Base-by-base conservation (phyloP, 139 green algal genomes). In the Chlorella sp. region DNA sequence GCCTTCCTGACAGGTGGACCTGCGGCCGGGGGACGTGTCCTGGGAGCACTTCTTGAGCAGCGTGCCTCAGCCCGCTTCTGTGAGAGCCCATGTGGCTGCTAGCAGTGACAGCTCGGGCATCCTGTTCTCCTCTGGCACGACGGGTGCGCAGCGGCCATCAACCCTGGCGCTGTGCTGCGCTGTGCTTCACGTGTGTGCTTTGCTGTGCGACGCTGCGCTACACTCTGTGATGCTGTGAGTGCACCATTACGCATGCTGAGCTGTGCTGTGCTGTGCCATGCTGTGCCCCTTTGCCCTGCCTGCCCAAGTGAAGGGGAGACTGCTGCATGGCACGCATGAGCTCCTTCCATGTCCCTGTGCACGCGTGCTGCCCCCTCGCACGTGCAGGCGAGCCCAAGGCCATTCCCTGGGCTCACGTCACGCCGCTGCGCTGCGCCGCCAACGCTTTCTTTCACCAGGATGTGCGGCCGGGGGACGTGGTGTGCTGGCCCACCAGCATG, bases 101-200 rank as follows among this genome's bases (percentile, higher is more conserved):
- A 87, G 92, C 0, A 53, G 93, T 69, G 93, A 93, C 22, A 69
- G 88, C 37, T 95, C 90, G 75, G 97, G 96, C 90, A 95, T 99
- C 34, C 94, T 99, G 2, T 99, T 99, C 92, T 98, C 95, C 5
- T 98, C 96, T 9, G 97, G 97, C 80, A 99, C 97, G 15, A 99
- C 97, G 40, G 97, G 93, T 71, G 79, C 18, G 60, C 14, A 11
- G 19, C 16, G 37, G 7, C 30, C 14, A 76, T 73, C 64, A 28
- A 30, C 64, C 3, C 0, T 48, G 79, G 1, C 37, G 39, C 37
- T 57, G 42, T 53, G 48, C 81, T 69, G 71, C 28, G 64, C 22
- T n/a, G 64, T 73, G 64, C 48, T 57, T n/a, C n/a, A 57, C 9
- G 48, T 57, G 48, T 57, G 48, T 57, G 48, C 48, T 57, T 57